phyloP scores from a whole-genome alignment of 805 yeast species.

The Yamadazyma akitaensis region DNA sequence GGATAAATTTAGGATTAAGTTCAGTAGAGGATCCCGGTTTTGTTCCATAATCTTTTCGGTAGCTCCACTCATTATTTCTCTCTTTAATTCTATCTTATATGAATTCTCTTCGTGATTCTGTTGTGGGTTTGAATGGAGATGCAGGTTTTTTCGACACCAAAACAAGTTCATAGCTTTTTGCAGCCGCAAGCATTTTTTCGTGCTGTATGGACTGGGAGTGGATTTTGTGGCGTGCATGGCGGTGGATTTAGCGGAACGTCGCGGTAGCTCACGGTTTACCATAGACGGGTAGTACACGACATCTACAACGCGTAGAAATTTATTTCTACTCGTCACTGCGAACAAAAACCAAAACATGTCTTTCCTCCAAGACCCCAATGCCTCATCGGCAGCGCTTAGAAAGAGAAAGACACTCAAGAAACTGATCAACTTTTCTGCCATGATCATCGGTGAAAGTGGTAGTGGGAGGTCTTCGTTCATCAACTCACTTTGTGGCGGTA shows the following conservation, averaged over 20 bases:
- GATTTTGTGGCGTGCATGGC: background rate
- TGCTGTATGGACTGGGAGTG: too few species aligned
- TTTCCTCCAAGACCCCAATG: constrained; percentile 18
- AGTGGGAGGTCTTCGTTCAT: constrained; percentile 90
- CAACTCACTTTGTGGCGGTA: constrained; percentile 85
- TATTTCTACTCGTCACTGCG: background rate
- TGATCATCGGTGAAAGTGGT: constrained; percentile 88
- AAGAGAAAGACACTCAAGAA: constrained; percentile 80
- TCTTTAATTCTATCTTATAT: too few species aligned
- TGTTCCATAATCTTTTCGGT: too few species aligned
- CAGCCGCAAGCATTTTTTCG: too few species aligned
- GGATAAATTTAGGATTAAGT: too few species aligned
- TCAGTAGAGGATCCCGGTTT: too few species aligned
- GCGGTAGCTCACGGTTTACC: background rate
- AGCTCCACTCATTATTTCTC: too few species aligned
- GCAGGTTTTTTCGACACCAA: too few species aligned
- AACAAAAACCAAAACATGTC: constrained; percentile 4
- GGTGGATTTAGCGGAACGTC: background rate
- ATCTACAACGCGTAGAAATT: background rate
- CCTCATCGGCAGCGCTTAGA: constrained; percentile 40
- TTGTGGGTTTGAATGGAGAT: too few species aligned
- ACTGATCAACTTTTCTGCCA: constrained; percentile 78
- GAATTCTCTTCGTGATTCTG: too few species aligned
- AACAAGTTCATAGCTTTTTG: too few species aligned
- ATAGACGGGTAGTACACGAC: background rate